Evolutionary conservation across 176 grass and related monocot genomes (phyloP).

Genomic region (Aegilops speltoides): DNA sequence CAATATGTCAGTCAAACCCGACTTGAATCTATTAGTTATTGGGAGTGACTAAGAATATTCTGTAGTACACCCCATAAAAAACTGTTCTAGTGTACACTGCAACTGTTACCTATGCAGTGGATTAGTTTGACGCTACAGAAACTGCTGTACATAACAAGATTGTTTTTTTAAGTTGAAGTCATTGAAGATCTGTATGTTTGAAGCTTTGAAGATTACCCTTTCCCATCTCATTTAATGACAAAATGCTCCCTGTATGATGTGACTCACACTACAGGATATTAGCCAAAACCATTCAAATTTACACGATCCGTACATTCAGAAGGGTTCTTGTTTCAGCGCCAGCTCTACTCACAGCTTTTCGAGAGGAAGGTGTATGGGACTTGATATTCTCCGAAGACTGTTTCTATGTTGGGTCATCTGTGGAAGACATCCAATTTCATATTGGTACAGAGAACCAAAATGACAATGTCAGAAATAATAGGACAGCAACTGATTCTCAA

Average conservation of each 20-base stretch:
- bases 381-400: slow-evolving; percentile 85
- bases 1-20: slow-evolving; percentile 18
- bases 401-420: slow-evolving; percentile 64
- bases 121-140: slow-evolving; percentile 18
- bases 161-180: slow-evolving; percentile 3
- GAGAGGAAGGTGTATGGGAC: slow-evolving; percentile 87
- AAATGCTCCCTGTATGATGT: not conserved
- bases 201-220: not conserved
- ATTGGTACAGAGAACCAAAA: slow-evolving; percentile 23
- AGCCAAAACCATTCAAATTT: slow-evolving; percentile 65
- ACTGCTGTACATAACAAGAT: not conserved
- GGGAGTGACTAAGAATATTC: not conserved
- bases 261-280: slow-evolving; percentile 60
- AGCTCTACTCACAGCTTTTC: slow-evolving; percentile 68
- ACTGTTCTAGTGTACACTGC: not conserved
- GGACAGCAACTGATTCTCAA: slow-evolving; percentile 19
- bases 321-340: slow-evolving; percentile 79
- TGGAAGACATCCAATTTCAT: slow-evolving; percentile 35
- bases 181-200: slow-evolving; percentile 11
- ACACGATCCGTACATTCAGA: slow-evolving; percentile 75
- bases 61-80: not conserved
- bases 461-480: slow-evolving; percentile 23
- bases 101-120: slow-evolving; percentile 20
- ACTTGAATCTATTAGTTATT: slow-evolving; percentile 2
- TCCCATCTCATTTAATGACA: not conserved